Percentiles rank a stretch among this genome's conserved stretches.
Conservation (phyloP, 768 basidiomycete species). For the Panellus pusillus region DNA sequence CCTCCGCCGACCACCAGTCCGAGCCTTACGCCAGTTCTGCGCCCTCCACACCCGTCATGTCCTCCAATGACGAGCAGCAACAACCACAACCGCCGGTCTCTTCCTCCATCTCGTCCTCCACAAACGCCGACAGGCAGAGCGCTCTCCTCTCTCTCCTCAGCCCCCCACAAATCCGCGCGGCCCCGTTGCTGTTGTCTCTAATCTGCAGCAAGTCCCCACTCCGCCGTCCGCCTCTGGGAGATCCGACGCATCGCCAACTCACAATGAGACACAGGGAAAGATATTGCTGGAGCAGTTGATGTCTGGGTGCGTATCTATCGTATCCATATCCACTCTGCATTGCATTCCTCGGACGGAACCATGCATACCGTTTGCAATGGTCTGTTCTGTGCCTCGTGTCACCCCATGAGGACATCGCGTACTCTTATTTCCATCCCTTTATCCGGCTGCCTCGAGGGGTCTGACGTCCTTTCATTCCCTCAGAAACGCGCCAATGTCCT, state of each 20-base stretch:
- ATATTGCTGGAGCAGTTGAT: slow-evolving; percentile 78
- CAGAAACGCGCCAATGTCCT: slow-evolving; percentile 50
- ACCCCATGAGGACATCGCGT: slow-evolving; percentile 30
- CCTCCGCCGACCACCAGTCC: slow-evolving; percentile 41
- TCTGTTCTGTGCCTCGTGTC: slow-evolving; percentile 22
- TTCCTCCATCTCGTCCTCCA: slow-evolving; percentile 40
- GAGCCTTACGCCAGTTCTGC: slow-evolving; percentile 35
- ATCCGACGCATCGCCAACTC: slow-evolving; percentile 55
- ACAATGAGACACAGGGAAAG: slow-evolving; percentile 70
- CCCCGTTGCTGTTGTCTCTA: slow-evolving; percentile 28
- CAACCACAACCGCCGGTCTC: slow-evolving; percentile 34
- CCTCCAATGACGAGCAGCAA: slow-evolving; percentile 43
- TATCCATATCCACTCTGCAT: slow-evolving; percentile 10
- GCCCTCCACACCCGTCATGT: slow-evolving; percentile 42
- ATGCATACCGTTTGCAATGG: background rate
- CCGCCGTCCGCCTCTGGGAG: slow-evolving; percentile 64
- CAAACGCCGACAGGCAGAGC: slow-evolving; percentile 67
- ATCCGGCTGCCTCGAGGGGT: slow-evolving; percentile 22
- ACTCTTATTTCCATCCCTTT: slow-evolving; percentile 24
- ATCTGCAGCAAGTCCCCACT: slow-evolving; percentile 64
- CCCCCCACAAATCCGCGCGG: slow-evolving; percentile 32
- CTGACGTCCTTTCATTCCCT: slow-evolving; percentile 19
- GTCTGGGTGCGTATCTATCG: slow-evolving; percentile 60
- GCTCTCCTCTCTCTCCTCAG: slow-evolving; percentile 73
- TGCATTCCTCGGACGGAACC: slow-evolving; percentile 3